A percentile compares a stretch with the other conserved stretches of the same genome.
Conservation (phyloP, 176 grass and related monocot genomes). For the Musa schizocarpa region DNA sequence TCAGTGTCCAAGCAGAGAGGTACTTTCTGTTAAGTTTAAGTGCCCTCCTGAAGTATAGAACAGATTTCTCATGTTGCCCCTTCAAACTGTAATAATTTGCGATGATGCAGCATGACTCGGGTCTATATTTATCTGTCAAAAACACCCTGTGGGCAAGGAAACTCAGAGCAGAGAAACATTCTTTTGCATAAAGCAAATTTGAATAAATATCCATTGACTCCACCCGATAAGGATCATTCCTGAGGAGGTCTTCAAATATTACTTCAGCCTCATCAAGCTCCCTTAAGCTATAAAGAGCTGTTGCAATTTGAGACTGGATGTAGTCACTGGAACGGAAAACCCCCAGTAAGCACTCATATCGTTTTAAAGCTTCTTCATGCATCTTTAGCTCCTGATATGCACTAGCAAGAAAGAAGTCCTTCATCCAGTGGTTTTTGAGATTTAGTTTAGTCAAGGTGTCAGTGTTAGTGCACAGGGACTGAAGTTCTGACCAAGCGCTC, state of each 20-base stretch:
- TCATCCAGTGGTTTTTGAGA: constrained; percentile 99
- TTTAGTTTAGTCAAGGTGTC: constrained; percentile 74
- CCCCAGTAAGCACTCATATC: constrained; percentile 61
- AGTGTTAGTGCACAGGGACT: constrained; percentile 59
- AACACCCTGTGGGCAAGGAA: constrained; percentile 97
- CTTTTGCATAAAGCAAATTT: constrained; percentile 94
- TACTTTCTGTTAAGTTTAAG: constrained; percentile 93
- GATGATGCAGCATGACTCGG: constrained; percentile 96
- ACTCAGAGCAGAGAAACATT: constrained; percentile 75
- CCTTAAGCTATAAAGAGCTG: constrained; percentile 77
- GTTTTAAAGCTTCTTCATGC: constrained; percentile 83
- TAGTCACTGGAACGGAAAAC: constrained; percentile 72
- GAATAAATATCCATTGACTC: constrained; percentile 97
- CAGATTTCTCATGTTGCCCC: constrained; percentile 88
- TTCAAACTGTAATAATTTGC: constrained; percentile 99
- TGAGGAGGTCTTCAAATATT: constrained; percentile 94
- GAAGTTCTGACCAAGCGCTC: constrained; percentile 90
- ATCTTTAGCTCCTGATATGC: constrained; percentile 87
- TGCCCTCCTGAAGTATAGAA: constrained; percentile 79
- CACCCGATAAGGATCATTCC: constrained; percentile 85
- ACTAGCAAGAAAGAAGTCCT: constrained; percentile 93
- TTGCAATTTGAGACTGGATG: constrained; percentile 95
- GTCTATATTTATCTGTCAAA: constrained; percentile 91
- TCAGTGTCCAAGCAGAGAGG: constrained; percentile 94
- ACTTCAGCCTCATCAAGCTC: constrained; percentile 95